phyloP scores from a whole-genome alignment of 495 filamentous ascomycete species.

The Paragyromitra xinjiangensis region DNA sequence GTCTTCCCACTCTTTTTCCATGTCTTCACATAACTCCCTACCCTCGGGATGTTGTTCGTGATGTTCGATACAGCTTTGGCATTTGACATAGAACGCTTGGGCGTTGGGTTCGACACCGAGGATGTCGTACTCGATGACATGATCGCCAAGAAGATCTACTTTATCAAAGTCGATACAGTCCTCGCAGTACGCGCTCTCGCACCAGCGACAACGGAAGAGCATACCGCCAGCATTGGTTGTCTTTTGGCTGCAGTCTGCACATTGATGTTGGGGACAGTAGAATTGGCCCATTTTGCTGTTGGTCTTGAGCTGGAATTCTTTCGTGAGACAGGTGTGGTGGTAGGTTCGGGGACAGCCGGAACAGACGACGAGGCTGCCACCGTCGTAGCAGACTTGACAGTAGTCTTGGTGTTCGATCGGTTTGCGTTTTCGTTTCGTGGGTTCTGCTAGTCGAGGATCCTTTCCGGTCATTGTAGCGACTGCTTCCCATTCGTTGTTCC shows the following conservation, averaged over 20 bases:
- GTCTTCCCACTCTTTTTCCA: conserved; percentile 43
- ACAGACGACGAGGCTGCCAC: conserved; percentile 63
- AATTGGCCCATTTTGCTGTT: conserved; percentile 59
- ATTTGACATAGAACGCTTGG: conserved; percentile 66
- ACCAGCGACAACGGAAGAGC: conserved; percentile 68
- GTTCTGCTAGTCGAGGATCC: conserved; percentile 64
- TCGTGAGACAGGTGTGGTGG: conserved; percentile 65
- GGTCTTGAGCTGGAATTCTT: conserved; percentile 58
- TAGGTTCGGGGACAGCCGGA: conserved; percentile 67
- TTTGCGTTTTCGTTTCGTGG: conserved; percentile 60
- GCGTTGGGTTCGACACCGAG: conserved; percentile 61
- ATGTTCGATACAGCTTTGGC: conserved; percentile 60
- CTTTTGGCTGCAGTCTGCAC: conserved; percentile 65
- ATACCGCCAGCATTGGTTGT: conserved; percentile 68
- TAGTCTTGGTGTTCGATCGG: conserved; percentile 64
- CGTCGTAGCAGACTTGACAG: conserved; percentile 68
- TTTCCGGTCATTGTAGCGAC: conserved; percentile 68
- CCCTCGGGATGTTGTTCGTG: conserved; percentile 57
- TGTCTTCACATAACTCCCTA: conserved; percentile 56
- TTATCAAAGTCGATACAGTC: conserved; percentile 69
- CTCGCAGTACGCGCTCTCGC: conserved; percentile 69
- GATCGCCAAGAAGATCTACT: conserved; percentile 65
- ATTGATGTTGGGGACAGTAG: conserved; percentile 69
- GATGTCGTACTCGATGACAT: conserved; percentile 63
- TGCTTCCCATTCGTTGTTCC: conserved; percentile 66